phyloP scores from a whole-genome alignment of 768 basidiomycete species.

The Panellus pusillus region DNA sequence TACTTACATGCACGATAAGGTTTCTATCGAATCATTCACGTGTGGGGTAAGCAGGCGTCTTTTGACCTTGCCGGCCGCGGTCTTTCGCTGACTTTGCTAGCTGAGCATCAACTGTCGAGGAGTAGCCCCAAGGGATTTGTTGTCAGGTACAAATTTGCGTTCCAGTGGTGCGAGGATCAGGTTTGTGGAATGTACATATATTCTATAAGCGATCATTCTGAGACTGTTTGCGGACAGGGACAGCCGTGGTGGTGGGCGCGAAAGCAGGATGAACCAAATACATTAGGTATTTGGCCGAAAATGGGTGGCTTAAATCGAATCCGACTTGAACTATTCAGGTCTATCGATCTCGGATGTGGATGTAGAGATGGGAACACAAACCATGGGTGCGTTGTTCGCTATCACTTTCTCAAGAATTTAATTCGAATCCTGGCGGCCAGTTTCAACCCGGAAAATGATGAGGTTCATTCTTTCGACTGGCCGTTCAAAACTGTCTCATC shows the following conservation, averaged over 20 bases:
- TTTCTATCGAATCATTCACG: constrained; percentile 71
- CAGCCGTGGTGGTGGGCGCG: constrained; percentile 45
- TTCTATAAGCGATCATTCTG: neutral
- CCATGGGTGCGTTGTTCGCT: neutral
- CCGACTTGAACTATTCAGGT: neutral
- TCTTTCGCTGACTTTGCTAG: constrained; percentile 31
- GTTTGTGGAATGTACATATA: constrained; percentile 26
- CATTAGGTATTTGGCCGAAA: neutral
- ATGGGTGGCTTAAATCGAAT: no score
- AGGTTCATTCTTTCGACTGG: neutral
- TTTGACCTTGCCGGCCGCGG: neutral
- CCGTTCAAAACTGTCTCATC: no score
- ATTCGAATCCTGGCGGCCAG: neutral
- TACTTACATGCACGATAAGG: constrained; percentile 53
- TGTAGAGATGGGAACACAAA: no score
- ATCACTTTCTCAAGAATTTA: no score
- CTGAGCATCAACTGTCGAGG: constrained; percentile 58
- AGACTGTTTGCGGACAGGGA: constrained; percentile 31
- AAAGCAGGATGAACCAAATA: neutral
- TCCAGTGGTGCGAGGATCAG: constrained; percentile 81
- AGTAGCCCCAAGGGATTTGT: constrained; percentile 49
- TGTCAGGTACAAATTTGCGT: constrained; percentile 81
- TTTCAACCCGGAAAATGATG: neutral
- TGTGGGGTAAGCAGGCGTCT: constrained; percentile 51
- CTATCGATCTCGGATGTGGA: no score